Percentiles rank a stretch among this genome's conserved stretches.
These are phyloP conservation scores for Ogataea pilisensis DNA, from an alignment of 805 yeast species.

Conservation along the genomic window DNA sequence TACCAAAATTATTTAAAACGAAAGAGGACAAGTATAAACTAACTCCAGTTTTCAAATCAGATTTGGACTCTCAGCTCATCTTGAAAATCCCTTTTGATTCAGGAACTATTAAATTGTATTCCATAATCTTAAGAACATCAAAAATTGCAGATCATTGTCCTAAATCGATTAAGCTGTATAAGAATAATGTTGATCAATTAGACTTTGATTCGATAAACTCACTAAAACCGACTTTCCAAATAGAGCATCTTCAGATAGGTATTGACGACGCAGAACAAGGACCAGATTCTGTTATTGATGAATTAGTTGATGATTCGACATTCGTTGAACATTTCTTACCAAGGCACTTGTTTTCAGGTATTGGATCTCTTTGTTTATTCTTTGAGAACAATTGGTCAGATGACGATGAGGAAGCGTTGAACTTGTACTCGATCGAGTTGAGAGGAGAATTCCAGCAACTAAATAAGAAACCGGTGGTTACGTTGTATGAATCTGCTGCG, in stretches of 20 bases:
- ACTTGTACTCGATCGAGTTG: constrained; percentile 67
- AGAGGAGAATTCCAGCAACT: constrained; percentile 66
- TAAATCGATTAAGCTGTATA: constrained; percentile 60
- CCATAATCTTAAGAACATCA: constrained; percentile 65
- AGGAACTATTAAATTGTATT: constrained; percentile 60
- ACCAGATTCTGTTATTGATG: no score
- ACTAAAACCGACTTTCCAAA: constrained; percentile 43
- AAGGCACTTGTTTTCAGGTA: constrained; percentile 66
- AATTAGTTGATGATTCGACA: constrained; percentile 40
- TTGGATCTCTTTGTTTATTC: constrained; percentile 62
- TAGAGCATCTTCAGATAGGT: constrained; percentile 68
- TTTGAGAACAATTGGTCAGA: constrained; percentile 62
- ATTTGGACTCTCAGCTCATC: constrained; percentile 78
- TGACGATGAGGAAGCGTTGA: constrained; percentile 55
- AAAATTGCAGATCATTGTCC: constrained; percentile 63
- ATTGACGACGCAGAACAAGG: constrained; percentile 29
- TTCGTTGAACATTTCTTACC: constrained; percentile 84
- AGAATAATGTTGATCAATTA: constrained; percentile 54
- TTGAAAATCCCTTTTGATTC: constrained; percentile 78
- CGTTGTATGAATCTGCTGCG: constrained; percentile 87
- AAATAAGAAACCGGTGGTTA: constrained; percentile 63
- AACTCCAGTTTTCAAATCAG: constrained; percentile 46
- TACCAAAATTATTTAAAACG: constrained; percentile 49
- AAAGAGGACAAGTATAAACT: constrained; percentile 46
- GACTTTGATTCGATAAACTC: constrained; percentile 65